Percentiles rank a stretch among this genome's conserved stretches.
These are phyloP conservation scores for Ustilago curta DNA, from an alignment of 1,284 basidiomycete species.

Conservation along the genomic window DNA sequence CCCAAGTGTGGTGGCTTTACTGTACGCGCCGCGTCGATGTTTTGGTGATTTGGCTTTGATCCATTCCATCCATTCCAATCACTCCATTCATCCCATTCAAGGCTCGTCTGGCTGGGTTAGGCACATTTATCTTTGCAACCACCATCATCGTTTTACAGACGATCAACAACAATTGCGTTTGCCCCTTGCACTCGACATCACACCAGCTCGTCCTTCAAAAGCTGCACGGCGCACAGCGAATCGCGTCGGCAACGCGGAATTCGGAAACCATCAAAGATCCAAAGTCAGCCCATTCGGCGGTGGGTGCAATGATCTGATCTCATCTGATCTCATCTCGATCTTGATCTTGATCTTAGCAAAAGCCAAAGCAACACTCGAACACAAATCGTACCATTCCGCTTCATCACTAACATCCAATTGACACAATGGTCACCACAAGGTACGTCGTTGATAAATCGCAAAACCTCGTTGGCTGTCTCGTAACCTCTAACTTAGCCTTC, in stretches of 20 bases:
- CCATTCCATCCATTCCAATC: slow-evolving; percentile 6
- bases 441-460: too few relatives aligned
- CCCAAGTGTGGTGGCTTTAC: too few relatives aligned
- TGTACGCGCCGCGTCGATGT: slow-evolving; percentile 20
- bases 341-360: slow-evolving; percentile 28
- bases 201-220: not conserved
- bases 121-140: not conserved
- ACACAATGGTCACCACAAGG: slow-evolving; percentile 49
- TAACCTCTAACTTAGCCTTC: not conserved
- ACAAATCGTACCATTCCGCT: slow-evolving; percentile 4
- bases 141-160: not conserved
- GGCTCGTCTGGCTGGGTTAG: too few relatives aligned
- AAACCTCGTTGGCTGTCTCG: too few relatives aligned
- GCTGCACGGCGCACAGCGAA: slow-evolving; percentile 1
- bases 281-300: slow-evolving; percentile 48
- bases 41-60: not conserved
- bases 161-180: not conserved
- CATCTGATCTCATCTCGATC: too few relatives aligned
- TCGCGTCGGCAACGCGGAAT: slow-evolving; percentile 26
- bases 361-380: slow-evolving; percentile 23
- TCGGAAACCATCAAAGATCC: slow-evolving; percentile 20
- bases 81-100: slow-evolving; percentile 19
- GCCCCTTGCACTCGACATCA: not conserved
- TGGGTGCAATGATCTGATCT: too few relatives aligned
- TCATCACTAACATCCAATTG: not conserved